Base-by-base conservation (phyloP, 2,329 filamentous ascomycete species). In the Tolypocladium amazonense region DNA sequence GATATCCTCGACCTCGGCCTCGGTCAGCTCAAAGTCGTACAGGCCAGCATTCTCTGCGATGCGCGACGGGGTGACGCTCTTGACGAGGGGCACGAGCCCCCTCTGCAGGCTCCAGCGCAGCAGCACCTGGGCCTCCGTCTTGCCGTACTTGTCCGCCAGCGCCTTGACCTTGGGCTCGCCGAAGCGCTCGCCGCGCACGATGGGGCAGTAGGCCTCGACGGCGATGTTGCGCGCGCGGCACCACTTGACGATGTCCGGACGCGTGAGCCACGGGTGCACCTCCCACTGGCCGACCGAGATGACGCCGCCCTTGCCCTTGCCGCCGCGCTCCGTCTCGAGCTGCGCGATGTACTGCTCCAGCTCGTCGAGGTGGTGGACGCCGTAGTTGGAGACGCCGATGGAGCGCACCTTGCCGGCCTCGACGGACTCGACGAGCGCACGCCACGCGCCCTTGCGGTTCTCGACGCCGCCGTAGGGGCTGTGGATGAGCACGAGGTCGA, bases 271-370 rank as follows among this genome's bases (percentile, higher is more conserved):
- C 0, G 92, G 92, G 73, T 97, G 92, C 14, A 97, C 76, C 75
- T 97, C 92, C 74, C 88, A 91, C 74, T 96, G 92, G 47, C 90
- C 92, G 43, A 96, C 88, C 62, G 87, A 88, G 68, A 96, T 81
- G 47, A 90, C 77, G 30, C 90, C 90, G 53, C 84, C 86, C 65
- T 84, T 86, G 12, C 86, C 87, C 60, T 77, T 75, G 1, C 83
- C 84, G 54, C 85, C 80, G 52, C 82, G 80, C 71, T 84, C 83
- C 23, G 71, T 69, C 67, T 89, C 87, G 0, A 87, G 80, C 70
- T 87, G 82, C 58, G 74, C 76, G 60, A 85, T 86, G 71, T 85
- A 79, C 59, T 68, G 69, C 70, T 85, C 80, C 37, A 87, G 74
- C 70, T 87, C 83, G 55, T 84, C 76, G 3, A 88, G 75, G 65